phyloP scores from a whole-genome alignment of 148 eudicot genomes.

The Arctostaphylos glauca region DNA sequence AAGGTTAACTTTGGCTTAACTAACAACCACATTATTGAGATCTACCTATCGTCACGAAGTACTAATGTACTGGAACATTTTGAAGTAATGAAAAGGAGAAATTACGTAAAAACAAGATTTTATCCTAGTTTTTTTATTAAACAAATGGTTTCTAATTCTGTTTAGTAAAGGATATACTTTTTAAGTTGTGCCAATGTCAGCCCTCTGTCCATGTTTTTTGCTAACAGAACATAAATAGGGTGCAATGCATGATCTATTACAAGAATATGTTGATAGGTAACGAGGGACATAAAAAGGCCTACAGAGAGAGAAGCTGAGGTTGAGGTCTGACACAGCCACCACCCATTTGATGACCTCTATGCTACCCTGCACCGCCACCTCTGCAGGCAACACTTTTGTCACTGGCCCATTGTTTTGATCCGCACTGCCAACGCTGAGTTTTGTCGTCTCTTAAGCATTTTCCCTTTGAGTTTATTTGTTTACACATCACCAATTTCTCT shows the following conservation, averaged over 20 bases:
- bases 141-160: not conserved
- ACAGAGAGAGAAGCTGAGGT: not conserved
- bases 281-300: not conserved
- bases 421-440: too few species aligned
- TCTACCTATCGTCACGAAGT: not conserved
- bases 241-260: not conserved
- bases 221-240: not conserved
- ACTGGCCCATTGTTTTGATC: not conserved
- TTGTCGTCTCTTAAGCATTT: too few species aligned
- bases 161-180: not conserved
- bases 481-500: too few species aligned
- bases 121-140: not conserved
- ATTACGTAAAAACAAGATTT: not conserved
- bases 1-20: not conserved
- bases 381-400: not conserved
- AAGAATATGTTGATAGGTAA: not conserved
- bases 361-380: not conserved
- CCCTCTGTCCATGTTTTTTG: not conserved
- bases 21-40: too few species aligned
- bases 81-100: not conserved
- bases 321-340: not conserved
- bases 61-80: not conserved
- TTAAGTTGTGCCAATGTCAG: not conserved
- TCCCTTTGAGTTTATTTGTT: too few species aligned
- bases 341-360: not conserved